Evolutionary conservation across 768 basidiomycete species (phyloP), one percentile per base, ranked within the genome.

Genomic region (Mycena leptocephala): DNA sequence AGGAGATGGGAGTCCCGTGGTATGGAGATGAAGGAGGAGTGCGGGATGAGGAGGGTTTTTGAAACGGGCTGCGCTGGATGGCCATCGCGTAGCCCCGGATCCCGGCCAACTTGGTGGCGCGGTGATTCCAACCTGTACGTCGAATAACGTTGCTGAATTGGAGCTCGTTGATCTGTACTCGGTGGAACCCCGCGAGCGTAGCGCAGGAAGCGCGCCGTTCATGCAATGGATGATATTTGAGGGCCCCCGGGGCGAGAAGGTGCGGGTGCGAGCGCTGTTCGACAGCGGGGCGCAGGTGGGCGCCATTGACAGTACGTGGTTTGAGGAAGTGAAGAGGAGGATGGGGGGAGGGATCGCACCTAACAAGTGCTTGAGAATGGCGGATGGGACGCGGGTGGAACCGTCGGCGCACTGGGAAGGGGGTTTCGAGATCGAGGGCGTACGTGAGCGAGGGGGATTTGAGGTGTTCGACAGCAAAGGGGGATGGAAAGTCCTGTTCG

Each of bases 271-370:
- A 8, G 78, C 66, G 22, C 20, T 81, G 2, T 79, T 84, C 30
- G 83, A 85, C 62, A 80, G 82, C 48, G 82, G 84, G 0, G 83
- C 84, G 7, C 81, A 83, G 82, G 78, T 81, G 3, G 80, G 76
- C 41, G 35, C 30, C 5, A 22, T 66, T 9, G 65, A 66, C 32
- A 16, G 1, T 1, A 3, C 7, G 9, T 30, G 22, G 18, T 66
- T 48, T 14, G 30, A 51, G 65, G 9, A n/a, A 32, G 48, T 53
- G 46, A 30, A 24, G n/a, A 5, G 20, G 24, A 14, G 65, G n/a
- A 6, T 66, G 65, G 65, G 65, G 32, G 26, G 2, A 18, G 14
- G 11, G 22, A 8, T n/a, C 1, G 62, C 56, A 11, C 82, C 84
- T 6, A n/a, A 28, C 0, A 71, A 64, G 43, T 24, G 16, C 0